Evolutionary conservation across 495 filamentous ascomycete genomes (phyloP).

Genomic region (Neurospora tetrasperma): DNA sequence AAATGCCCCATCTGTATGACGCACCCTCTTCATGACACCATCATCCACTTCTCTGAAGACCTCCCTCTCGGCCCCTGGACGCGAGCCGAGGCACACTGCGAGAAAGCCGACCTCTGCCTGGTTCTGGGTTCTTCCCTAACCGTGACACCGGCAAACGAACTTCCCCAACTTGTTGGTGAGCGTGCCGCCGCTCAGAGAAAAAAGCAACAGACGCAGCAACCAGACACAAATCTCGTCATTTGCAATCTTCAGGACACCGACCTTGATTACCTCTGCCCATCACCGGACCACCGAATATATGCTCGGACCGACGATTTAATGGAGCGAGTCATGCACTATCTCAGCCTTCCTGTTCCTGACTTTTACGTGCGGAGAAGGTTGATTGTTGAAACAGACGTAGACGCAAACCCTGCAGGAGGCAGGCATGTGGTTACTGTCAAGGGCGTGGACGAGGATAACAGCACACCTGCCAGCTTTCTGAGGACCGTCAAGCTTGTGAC

Average conservation of each 20-base stretch:
- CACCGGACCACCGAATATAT: slow-evolving; percentile 21
- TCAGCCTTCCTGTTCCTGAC: slow-evolving; percentile 23
- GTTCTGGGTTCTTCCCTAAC: slow-evolving; percentile 37
- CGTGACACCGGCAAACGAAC: slow-evolving; percentile 30
- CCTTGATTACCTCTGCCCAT: slow-evolving; percentile 15
- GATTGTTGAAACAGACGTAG: slow-evolving; percentile 17
- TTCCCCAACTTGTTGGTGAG: slow-evolving; percentile 27
- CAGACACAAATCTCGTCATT: slow-evolving; percentile 24
- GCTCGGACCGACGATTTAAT: slow-evolving; percentile 31
- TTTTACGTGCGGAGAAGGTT: slow-evolving; percentile 28
- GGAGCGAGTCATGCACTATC: slow-evolving; percentile 27
- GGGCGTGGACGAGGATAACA: slow-evolving; percentile 32
- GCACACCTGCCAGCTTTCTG: slow-evolving; percentile 33
- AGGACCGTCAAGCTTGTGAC: slow-evolving; percentile 26
- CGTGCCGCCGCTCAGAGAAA: not conserved
- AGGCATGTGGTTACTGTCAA: slow-evolving; percentile 18
- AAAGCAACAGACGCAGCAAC: not conserved
- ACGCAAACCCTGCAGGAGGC: not conserved
- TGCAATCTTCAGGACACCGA: slow-evolving; percentile 38
- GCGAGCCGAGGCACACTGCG: slow-evolving; percentile 24
- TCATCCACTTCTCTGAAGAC: slow-evolving; percentile 35
- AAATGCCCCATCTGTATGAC: slow-evolving; percentile 27
- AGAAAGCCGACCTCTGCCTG: slow-evolving; percentile 33
- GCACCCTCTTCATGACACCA: slow-evolving; percentile 28
- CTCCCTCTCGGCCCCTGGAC: slow-evolving; percentile 22